Evolutionary conservation across 179 eudicot genomes (phyloP).

Genomic region (Beta lomatogona): DNA sequence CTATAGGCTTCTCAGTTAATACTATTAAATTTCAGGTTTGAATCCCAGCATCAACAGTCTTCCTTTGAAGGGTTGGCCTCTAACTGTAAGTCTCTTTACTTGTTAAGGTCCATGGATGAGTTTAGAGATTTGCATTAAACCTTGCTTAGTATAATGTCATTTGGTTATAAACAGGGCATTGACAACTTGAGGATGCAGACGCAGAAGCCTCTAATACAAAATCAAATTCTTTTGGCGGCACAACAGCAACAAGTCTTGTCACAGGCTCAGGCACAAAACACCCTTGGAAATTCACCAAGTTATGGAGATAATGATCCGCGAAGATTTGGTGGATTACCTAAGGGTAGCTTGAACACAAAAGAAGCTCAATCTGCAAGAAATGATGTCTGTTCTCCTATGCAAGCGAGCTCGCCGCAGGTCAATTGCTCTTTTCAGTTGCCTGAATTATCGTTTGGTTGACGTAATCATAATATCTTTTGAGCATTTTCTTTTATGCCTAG

Average conservation of each 20-base stretch:
- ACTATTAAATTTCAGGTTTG: slow-evolving; percentile 45
- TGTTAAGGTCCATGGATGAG: slow-evolving; percentile 10
- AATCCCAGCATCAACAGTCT: slow-evolving; percentile 65
- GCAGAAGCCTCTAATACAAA: slow-evolving; percentile 73
- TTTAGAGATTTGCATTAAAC: slow-evolving; percentile 1
- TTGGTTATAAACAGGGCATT: slow-evolving; percentile 55
- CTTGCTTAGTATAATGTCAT: slow-evolving; percentile 11
- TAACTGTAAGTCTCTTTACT: slow-evolving; percentile 64
- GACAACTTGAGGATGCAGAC: slow-evolving; percentile 80
- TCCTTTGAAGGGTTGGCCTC: slow-evolving; percentile 94
- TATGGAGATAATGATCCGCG: slow-evolving; percentile 57
- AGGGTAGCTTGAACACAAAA: slow-evolving; percentile 73
- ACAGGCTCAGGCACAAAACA: slow-evolving; percentile 85
- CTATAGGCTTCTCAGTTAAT: slow-evolving; percentile 1
- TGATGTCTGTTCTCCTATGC: slow-evolving; percentile 90
- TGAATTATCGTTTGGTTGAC: neutral
- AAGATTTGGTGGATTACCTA: slow-evolving; percentile 76
- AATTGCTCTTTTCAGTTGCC: slow-evolving; percentile 17
- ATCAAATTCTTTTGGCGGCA: slow-evolving; percentile 81
- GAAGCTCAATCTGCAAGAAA: slow-evolving; percentile 85
- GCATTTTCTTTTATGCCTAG: neutral
- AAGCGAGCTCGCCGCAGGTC: slow-evolving; percentile 89
- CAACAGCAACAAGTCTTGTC: slow-evolving; percentile 83
- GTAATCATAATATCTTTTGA: neutral
- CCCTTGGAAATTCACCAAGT: slow-evolving; percentile 66